phyloP scores from a whole-genome alignment of 73 alveolate species.

The Paramecium octaurelia region DNA sequence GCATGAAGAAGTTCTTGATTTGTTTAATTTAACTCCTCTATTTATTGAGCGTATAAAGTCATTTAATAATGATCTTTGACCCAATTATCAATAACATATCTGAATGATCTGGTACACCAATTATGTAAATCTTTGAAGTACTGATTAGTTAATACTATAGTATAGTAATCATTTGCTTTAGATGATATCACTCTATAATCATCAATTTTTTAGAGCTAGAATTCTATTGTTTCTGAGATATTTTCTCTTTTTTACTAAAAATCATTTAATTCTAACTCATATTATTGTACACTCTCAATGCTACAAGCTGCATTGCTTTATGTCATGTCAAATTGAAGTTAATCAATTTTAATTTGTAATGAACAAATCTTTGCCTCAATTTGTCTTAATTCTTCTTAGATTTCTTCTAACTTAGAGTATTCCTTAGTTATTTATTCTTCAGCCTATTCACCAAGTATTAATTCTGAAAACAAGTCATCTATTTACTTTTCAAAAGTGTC shows the following conservation, averaged over 20 bases:
- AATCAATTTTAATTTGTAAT: not conserved
- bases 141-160: not conserved
- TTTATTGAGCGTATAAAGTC: not conserved
- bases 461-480: not conserved
- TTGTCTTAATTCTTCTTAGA: not conserved
- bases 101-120: constrained; percentile 14
- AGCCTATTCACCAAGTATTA: constrained; percentile 6
- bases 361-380: not conserved
- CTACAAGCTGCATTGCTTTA: not conserved
- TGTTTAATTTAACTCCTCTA: not conserved
- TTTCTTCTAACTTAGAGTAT: not conserved
- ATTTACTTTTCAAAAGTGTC: constrained; percentile 9
- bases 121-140: constrained; percentile 13
- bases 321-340: not conserved
- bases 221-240: not conserved
- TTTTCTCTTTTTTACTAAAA: not conserved
- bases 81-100: constrained; percentile 20
- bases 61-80: not conserved
- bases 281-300: not conserved
- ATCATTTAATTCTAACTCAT: not conserved
- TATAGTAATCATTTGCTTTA: constrained; percentile 5
- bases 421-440: not conserved
- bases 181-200: not conserved
- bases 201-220: not conserved
- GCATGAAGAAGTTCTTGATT: not conserved